phyloP scores from a whole-genome alignment of 2,329 filamentous ascomycete species.

The Paraphaeosphaeria minitans region DNA sequence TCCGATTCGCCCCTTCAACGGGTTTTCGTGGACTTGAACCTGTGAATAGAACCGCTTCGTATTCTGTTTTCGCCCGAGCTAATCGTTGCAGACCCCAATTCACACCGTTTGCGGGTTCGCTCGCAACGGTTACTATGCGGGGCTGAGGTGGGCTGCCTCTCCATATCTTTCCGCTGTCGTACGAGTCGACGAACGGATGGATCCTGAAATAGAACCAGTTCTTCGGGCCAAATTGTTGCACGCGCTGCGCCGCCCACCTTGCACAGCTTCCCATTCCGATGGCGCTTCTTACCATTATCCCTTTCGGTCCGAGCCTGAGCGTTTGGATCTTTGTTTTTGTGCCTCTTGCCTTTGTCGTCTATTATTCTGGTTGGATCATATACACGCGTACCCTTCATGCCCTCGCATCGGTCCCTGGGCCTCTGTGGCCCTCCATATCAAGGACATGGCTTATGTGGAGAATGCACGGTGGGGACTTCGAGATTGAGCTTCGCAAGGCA shows the following conservation, averaged over 20 bases:
- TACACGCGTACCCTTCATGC: slow-evolving; percentile 20
- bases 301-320: neutral
- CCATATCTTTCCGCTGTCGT: neutral
- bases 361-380: slow-evolving; percentile 15
- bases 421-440: slow-evolving; percentile 24
- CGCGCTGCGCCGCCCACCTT: neutral
- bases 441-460: slow-evolving; percentile 25
- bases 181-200: neutral
- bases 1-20: no score
- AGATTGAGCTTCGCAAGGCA: slow-evolving; percentile 12
- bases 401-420: slow-evolving; percentile 23
- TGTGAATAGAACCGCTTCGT: no score
- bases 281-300: slow-evolving; percentile 1
- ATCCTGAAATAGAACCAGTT: neutral
- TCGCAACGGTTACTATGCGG: neutral
- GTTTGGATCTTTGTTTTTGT: slow-evolving; percentile 5
- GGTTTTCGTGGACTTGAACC: no score
- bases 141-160: neutral
- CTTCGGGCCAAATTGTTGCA: neutral
- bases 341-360: slow-evolving; percentile 7
- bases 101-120: neutral
- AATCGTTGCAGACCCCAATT: neutral
- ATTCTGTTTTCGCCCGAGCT: neutral
- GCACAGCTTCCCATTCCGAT: neutral
- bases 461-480: slow-evolving; percentile 18